Base-by-base conservation (phyloP, 495 filamentous ascomycete species). In the Apiosordaria backusii region DNA sequence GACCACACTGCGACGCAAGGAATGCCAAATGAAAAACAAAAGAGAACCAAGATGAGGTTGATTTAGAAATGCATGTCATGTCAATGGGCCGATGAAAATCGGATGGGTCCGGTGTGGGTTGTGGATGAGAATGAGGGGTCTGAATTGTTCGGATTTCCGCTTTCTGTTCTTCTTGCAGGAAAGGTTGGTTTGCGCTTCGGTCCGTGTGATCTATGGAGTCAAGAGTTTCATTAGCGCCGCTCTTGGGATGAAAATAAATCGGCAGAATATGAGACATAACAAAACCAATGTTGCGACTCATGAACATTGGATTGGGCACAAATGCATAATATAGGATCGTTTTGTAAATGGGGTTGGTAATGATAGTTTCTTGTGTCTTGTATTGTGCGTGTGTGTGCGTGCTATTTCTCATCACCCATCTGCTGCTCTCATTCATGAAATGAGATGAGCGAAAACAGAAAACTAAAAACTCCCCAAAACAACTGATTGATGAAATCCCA, bases 391-490 rank as follows among this genome's bases (percentile, higher is more conserved):
- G 50, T 18, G 50, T 53, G 50, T 53, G 50, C 40, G 50, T 53
- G 50, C 16, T 53, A 13, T 18, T 3, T 29, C 3, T 29, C 27
- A 29, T 29, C 27, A 53, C 16, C 50, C 19, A 53, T 16, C 50
- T 21, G 52, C 21, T 6, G 52, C 52, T 55, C n/a, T 23, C 24
- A n/a, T 63, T 27, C 62, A 45, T 45, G 45, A 57, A 22, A 63
- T 27, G 52, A 18, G 35, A 27, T 27, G 24, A 63, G 27, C 24
- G 24, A 63, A 63, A 55, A 7, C n/a, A 55, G 52, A 55, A 55
- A 55, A 55, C 35, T 55, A 55, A 55, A n/a, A 19, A 24, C 13
- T 58, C 50, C 61, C 35, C 24, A 27, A 60, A 55, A 27, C 35
- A 61, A 27, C 52, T 19, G 7, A 2, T 25, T 23, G 26, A n/a